These are phyloP conservation scores for Kodamaea plutei DNA, from an alignment of 1,139 yeast species.

Conservation along the genomic window DNA sequence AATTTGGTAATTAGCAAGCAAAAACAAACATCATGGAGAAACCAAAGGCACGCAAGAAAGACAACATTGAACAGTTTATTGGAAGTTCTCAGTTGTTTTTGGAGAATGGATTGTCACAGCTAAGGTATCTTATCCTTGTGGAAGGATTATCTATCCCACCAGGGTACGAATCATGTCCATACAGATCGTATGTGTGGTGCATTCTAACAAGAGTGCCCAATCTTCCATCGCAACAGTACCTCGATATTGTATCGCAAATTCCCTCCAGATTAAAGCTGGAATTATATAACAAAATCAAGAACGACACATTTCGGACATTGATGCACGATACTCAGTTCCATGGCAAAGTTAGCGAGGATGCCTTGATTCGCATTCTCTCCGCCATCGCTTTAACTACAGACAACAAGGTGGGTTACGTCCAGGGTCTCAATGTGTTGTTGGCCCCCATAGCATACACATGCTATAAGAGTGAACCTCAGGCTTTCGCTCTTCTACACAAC, in stretches of 20 bases:
- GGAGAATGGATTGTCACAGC: conserved; percentile 69
- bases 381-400: conserved; percentile 57
- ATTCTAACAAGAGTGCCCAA: conserved; percentile 66
- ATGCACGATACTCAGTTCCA: conserved; percentile 71
- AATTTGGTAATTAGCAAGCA: too few species aligned
- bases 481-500: conserved; percentile 65
- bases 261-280: conserved; percentile 41
- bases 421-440: conserved; percentile 83
- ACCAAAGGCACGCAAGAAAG: conserved; percentile 49
- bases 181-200: conserved; percentile 79
- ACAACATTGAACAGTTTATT: conserved; percentile 62
- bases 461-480: conserved; percentile 77
- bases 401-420: conserved; percentile 60
- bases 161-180: conserved; percentile 55
- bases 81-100: conserved; percentile 59
- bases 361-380: conserved; percentile 65
- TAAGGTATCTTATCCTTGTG: conserved; percentile 71
- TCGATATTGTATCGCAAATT: conserved; percentile 52
- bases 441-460: conserved; percentile 82
- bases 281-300: conserved; percentile 66
- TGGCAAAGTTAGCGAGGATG: conserved; percentile 61
- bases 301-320: conserved; percentile 84
- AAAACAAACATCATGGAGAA: conserved; percentile 4
- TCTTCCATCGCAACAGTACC: conserved; percentile 49
- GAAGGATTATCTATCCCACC: conserved; percentile 64